Evolutionary conservation across 2,329 filamentous ascomycete species (phyloP).

Genomic region (Phialophora verrucosa): DNA sequence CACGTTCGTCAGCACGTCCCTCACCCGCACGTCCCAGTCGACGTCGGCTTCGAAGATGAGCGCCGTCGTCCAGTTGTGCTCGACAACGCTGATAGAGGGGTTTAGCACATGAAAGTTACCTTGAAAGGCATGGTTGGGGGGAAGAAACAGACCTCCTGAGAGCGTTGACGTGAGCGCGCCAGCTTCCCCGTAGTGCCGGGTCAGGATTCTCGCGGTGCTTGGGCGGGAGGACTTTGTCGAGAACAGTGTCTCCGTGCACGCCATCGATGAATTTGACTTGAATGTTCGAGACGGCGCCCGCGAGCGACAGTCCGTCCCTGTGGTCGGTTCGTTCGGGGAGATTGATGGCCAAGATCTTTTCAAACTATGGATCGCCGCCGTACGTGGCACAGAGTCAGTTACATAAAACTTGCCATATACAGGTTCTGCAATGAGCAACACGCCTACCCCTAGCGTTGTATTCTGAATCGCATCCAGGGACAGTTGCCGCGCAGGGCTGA

Average conservation of each 20-base stretch:
- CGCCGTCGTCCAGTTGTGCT: constrained; percentile 40
- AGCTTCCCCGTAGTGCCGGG: not conserved
- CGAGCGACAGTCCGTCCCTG: constrained; percentile 2
- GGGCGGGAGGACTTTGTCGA: constrained; percentile 4
- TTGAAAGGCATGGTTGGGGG: not conserved
- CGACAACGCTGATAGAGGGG: not conserved
- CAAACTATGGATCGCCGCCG: not conserved
- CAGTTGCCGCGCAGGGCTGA: not conserved
- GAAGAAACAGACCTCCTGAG: not conserved
- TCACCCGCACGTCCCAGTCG: constrained; percentile 51
- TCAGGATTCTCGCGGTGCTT: not conserved
- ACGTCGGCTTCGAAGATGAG: constrained; percentile 55
- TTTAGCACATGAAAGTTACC: not conserved
- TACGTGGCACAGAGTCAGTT: not conserved
- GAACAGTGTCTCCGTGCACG: constrained; percentile 5
- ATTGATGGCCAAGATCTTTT: constrained; percentile 5
- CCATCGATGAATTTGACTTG: not conserved
- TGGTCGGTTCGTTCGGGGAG: not conserved
- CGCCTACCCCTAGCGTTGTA: not conserved
- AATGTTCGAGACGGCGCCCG: not conserved
- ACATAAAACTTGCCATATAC: not conserved
- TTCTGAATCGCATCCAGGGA: not conserved
- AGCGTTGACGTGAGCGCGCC: constrained; percentile 4
- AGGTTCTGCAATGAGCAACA: not conserved
- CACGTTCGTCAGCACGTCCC: not conserved